Evolutionary conservation across 371 early-diverging fungal genomes (phyloP).

Genomic region (Mortierella sp.): DNA sequence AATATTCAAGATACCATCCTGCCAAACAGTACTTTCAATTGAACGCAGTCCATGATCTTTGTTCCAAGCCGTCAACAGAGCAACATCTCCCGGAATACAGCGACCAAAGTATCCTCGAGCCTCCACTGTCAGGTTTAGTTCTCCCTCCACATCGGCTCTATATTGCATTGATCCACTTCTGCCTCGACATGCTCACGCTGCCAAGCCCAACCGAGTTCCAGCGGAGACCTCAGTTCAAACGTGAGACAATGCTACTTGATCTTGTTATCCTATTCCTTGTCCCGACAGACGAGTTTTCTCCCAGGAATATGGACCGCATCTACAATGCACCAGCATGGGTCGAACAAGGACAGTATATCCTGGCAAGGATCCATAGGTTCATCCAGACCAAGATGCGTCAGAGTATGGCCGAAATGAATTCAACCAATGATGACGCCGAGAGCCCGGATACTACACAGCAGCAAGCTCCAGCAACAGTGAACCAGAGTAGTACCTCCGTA

Average conservation of each 20-base stretch:
- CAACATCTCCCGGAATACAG: conserved; percentile 32
- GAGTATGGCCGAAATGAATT: conserved; percentile 4
- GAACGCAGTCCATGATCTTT: conserved; percentile 31
- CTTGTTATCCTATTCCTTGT: conserved; percentile 38
- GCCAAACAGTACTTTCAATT: conserved; percentile 28
- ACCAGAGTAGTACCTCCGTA: not conserved
- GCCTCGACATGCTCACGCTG: conserved; percentile 44
- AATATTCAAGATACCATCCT: conserved; percentile 3
- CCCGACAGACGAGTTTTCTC: conserved; percentile 46
- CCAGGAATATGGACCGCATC: conserved; percentile 22
- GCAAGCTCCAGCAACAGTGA: not conserved
- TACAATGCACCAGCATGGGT: conserved; percentile 24
- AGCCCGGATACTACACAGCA: not conserved
- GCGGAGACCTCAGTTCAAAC: conserved; percentile 11
- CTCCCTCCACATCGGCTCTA: conserved; percentile 42
- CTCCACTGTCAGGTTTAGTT: conserved; percentile 35
- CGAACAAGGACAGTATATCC: conserved; percentile 30
- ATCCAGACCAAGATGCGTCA: conserved; percentile 18
- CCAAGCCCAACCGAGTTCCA: conserved; percentile 31
- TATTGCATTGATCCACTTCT: conserved; percentile 39
- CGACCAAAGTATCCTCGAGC: conserved; percentile 25
- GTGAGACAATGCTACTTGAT: conserved; percentile 26
- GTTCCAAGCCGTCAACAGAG: conserved; percentile 18
- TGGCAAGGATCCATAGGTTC: conserved; percentile 23
- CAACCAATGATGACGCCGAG: not conserved